Evolutionary conservation across 225 moss, liverwort and hornwort genomes (phyloP).

Genomic region (Pseudisothecium myosuroides): DNA sequence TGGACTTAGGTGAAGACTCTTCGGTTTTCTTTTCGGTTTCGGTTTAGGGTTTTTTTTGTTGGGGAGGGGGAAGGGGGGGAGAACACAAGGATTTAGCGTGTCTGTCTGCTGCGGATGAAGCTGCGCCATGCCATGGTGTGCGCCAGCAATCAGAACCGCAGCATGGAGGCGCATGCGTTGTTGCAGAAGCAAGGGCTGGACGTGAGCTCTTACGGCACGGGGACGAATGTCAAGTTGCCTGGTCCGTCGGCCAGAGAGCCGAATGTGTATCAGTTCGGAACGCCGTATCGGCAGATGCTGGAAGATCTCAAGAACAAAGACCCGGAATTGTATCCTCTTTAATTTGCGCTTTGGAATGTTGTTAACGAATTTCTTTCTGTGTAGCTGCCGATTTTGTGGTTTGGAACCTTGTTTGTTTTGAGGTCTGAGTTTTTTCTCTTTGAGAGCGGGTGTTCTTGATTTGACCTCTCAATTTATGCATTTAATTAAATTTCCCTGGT

Average conservation of each 20-base stretch:
- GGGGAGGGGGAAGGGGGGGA: neutral
- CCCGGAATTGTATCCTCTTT: slow-evolving; percentile 74
- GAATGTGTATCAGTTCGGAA: slow-evolving; percentile 84
- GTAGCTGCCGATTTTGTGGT: neutral
- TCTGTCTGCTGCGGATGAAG: slow-evolving; percentile 59
- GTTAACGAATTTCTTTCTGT: neutral
- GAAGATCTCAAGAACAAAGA: slow-evolving; percentile 85
- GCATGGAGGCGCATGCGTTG: slow-evolving; percentile 96
- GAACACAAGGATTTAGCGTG: neutral
- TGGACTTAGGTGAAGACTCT: too few species aligned
- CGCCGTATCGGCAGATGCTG: slow-evolving; percentile 84
- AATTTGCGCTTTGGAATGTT: neutral
- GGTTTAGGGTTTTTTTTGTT: neutral
- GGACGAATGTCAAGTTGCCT: slow-evolving; percentile 89
- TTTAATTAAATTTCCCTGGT: neutral
- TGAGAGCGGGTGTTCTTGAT: neutral
- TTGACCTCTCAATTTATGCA: neutral
- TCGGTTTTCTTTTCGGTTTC: neutral
- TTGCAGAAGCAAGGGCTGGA: slow-evolving; percentile 80
- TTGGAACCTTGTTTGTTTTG: neutral
- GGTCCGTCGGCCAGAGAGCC: slow-evolving; percentile 85
- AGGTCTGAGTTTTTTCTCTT: neutral
- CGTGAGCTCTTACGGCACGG: slow-evolving; percentile 91
- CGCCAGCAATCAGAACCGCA: slow-evolving; percentile 95
- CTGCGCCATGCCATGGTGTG: slow-evolving; percentile 99